Conservation (phyloP, 192 early-diverging fungal genomes). For the Funneliformis mosseae region DNA sequence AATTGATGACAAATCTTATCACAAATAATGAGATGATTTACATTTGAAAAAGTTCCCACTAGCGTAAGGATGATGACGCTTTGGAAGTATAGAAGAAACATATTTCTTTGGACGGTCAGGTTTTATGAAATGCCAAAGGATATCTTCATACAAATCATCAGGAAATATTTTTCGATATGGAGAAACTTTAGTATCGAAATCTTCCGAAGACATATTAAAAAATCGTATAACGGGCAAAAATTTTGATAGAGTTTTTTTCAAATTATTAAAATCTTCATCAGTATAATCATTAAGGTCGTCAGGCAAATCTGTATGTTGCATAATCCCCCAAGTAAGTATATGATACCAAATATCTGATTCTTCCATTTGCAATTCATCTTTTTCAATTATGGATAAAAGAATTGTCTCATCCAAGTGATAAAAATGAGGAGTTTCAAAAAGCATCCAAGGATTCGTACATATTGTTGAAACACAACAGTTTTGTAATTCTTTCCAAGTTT, state of each 20-base stretch:
- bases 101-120: conserved; percentile 9
- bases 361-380: conserved; percentile 19
- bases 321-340: conserved; percentile 25
- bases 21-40: not conserved
- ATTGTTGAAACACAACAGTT: conserved; percentile 18
- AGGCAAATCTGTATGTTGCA: conserved; percentile 7
- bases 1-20: not conserved
- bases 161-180: conserved; percentile 20
- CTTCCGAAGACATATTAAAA: conserved; percentile 12
- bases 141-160: conserved; percentile 21
- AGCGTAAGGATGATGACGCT: conserved; percentile 6
- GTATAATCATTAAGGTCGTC: conserved; percentile 13
- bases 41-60: not conserved
- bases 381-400: conserved; percentile 1
- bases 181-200: conserved; percentile 18
- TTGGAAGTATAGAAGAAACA: conserved; percentile 1
- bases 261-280: not conserved
- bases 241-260: not conserved
- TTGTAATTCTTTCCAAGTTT: not conserved
- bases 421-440: conserved; percentile 5
- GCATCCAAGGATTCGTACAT: not conserved
- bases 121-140: conserved; percentile 10
- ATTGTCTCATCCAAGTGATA: conserved; percentile 5
- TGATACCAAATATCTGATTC: conserved; percentile 32
- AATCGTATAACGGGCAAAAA: conserved; percentile 21